phyloP scores from a whole-genome alignment of 2,329 filamentous ascomycete species.

The Allantophomopsis cytisporea region DNA sequence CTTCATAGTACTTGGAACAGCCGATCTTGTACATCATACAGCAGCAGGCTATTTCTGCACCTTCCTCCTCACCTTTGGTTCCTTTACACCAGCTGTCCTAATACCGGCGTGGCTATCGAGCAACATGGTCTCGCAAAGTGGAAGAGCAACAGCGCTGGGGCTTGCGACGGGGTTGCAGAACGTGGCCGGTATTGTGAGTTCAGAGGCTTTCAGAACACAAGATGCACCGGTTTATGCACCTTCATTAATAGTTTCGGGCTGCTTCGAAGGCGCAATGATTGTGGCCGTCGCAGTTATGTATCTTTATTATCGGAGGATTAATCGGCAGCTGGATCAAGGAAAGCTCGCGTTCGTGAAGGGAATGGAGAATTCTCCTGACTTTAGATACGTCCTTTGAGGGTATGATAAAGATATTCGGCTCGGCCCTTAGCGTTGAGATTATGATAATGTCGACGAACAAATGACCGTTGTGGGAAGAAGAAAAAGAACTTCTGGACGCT shows the following conservation, averaged over 20 bases:
- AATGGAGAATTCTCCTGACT: conserved; percentile 1
- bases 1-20: conserved; percentile 1
- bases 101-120: conserved; percentile 4
- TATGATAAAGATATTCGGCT: too few species aligned
- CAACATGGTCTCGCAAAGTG: conserved; percentile 1
- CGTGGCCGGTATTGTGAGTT: conserved; percentile 1
- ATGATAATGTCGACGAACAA: too few species aligned
- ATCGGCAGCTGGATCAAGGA: conserved; percentile 2
- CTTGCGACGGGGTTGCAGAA: conserved; percentile 2
- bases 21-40: not conserved
- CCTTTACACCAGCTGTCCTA: conserved; percentile 3
- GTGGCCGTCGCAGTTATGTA: not conserved
- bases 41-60: not conserved
- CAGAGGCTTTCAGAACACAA: conserved; percentile 1
- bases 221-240: conserved; percentile 3
- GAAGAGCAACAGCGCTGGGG: conserved; percentile 3
- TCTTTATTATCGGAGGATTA: conserved; percentile 1
- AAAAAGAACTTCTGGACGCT: too few species aligned
- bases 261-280: conserved; percentile 2
- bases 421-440: too few species aligned
- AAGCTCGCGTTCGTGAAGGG: conserved; percentile 1
- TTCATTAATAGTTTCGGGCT: conserved; percentile 1
- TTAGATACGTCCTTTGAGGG: not conserved
- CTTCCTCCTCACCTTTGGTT: conserved; percentile 4
- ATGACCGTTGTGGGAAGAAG: too few species aligned